These are phyloP conservation scores for Fusarium veterinarium DNA, from an alignment of 2,329 filamentous ascomycete species.

Conservation along the genomic window DNA sequence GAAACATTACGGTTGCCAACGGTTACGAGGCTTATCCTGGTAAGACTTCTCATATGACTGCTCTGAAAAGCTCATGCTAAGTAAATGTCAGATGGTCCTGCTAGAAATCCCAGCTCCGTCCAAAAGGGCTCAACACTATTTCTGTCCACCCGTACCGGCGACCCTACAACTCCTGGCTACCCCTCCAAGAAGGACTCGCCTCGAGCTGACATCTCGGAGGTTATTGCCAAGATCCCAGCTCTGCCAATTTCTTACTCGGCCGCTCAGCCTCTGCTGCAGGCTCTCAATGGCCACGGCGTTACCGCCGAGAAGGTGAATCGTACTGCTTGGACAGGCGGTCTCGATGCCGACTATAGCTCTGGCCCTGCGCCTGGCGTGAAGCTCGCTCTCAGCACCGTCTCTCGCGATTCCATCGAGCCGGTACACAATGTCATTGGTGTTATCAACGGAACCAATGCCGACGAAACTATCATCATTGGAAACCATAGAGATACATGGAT, in stretches of 20 bases:
- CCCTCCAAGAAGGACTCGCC: constrained; percentile 79
- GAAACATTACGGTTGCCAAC: constrained; percentile 78
- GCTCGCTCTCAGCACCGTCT: constrained; percentile 74
- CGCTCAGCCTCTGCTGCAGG: constrained; percentile 79
- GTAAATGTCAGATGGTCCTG: constrained; percentile 65
- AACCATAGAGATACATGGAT: constrained; percentile 76
- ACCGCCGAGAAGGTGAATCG: constrained; percentile 74
- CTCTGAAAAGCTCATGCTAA: background rate
- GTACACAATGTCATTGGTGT: constrained; percentile 84
- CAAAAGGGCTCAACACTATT: constrained; percentile 83
- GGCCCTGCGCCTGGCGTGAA: constrained; percentile 65
- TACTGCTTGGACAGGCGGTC: constrained; percentile 66
- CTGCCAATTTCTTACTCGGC: constrained; percentile 84
- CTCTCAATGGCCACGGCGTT: constrained; percentile 80
- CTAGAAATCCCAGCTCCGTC: constrained; percentile 79
- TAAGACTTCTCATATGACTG: background rate
- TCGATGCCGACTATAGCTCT: constrained; percentile 57
- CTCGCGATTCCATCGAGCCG: constrained; percentile 76
- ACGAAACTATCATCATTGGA: constrained; percentile 79
- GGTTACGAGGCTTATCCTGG: constrained; percentile 77
- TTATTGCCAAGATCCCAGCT: constrained; percentile 81
- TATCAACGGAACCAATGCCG: constrained; percentile 79
- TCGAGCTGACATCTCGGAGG: constrained; percentile 69
- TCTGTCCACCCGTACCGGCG: constrained; percentile 68
- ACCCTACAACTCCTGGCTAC: constrained; percentile 87